Evolutionary conservation across 768 basidiomycete species (phyloP).

Genomic region (Suillus alpinus): DNA sequence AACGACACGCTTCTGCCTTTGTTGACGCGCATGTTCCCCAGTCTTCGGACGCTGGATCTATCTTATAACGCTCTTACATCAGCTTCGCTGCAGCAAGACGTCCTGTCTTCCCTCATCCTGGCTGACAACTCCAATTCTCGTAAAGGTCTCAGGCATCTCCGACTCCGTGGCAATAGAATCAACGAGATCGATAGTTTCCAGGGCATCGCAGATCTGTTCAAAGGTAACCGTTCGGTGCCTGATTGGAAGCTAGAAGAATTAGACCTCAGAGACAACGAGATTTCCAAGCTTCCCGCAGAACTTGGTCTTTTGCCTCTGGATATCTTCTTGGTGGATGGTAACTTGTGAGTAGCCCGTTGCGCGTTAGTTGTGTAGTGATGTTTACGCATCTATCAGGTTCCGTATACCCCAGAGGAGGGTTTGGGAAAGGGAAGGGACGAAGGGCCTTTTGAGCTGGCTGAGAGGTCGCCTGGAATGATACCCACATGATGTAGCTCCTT

Average conservation of each 20-base stretch:
- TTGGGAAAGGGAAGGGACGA: conserved; percentile 87
- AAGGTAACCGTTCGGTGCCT: conserved; percentile 56
- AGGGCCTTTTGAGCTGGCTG: conserved; percentile 76
- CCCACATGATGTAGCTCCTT: neutral
- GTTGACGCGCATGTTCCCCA: conserved; percentile 67
- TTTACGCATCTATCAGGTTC: conserved; percentile 48
- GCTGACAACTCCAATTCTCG: conserved; percentile 16
- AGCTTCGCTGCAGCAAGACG: conserved; percentile 45
- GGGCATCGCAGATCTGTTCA: conserved; percentile 61
- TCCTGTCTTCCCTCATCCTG: conserved; percentile 51
- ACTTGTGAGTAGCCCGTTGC: conserved; percentile 52
- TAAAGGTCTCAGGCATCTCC: conserved; percentile 51
- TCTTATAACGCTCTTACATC: conserved; percentile 72
- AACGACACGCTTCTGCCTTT: conserved; percentile 57
- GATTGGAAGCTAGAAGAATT: conserved; percentile 81
- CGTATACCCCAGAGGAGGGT: conserved; percentile 76
- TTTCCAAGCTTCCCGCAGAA: conserved; percentile 64
- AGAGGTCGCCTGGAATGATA: conserved; percentile 65
- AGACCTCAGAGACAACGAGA: conserved; percentile 80
- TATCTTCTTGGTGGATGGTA: conserved; percentile 82
- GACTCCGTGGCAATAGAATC: conserved; percentile 67
- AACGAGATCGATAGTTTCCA: conserved; percentile 60
- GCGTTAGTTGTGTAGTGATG: neutral
- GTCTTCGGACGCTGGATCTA: conserved; percentile 63
- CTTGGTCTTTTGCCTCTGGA: conserved; percentile 76